Evolutionary conservation across 1,284 basidiomycete species (phyloP), one percentile per base, ranked within the genome.

Genomic region (Puccinia polysora): DNA sequence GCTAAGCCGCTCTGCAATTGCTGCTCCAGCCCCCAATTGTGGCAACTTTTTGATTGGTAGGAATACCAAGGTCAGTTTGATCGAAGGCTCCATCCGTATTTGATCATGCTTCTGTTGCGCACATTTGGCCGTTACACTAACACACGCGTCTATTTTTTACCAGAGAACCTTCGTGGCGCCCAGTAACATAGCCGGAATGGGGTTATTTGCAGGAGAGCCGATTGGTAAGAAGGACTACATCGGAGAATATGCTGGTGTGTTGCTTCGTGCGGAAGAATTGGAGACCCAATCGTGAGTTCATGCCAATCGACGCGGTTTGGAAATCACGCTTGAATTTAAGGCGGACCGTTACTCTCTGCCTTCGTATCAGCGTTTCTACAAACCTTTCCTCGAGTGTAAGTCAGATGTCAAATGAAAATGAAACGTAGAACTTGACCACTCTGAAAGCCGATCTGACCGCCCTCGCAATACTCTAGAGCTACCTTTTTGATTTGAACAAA

Each of bases 91-190:
- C 20, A 18, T 56, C 30, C 25, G 1, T 28, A 25, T 7, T 28
- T 47, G 30, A 20, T 62, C 20, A n/a, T n/a, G n/a, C 2, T 62
- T 62, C 38, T 18, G 8, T 20, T 56, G 7, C 18, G 38, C 38
- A 20, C 5, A 56, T n/a, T 34, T 56, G 34, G 23, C 12, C 15
- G 2, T 59, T 23, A 53, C n/a, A 40, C 34, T 36, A 40, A 59
- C 23, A 43, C 15, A 40, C 23, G 58, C 4, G 3, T 34, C 12
- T 52, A n/a, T 60, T 50, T n/a, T n/a, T n/a, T n/a, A n/a, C n/a
- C n/a, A 63, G 60, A 30, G 60, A 50, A 63, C 60, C 12, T 63
- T 63, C 36, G 60, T 63, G 8, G 60, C 60, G 25, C 60, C 60
- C 2, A 63, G 60, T 63, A 50, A 63, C 18, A 49, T 63, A 30